phyloP scores from a whole-genome alignment of 345 rosid genomes.

The Salix udensis region DNA sequence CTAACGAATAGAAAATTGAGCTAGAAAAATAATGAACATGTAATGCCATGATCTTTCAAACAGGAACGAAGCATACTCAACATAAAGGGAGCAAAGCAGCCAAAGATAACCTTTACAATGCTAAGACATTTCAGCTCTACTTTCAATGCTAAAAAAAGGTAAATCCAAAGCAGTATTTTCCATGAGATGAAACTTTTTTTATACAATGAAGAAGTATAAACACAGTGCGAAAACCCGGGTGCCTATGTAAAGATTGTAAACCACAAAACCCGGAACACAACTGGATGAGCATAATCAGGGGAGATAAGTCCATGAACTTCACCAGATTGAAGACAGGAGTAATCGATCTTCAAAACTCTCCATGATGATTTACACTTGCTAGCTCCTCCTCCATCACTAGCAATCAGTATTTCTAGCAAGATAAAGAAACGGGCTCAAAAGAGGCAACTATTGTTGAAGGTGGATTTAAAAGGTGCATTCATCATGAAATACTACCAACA shows the following conservation, averaged over 20 bases:
- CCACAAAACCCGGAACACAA: background rate
- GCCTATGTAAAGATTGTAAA: background rate
- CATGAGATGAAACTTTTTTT: background rate
- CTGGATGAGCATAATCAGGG: background rate
- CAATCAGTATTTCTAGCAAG: background rate
- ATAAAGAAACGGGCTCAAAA: background rate
- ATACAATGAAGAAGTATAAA: background rate
- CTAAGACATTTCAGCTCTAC: background rate
- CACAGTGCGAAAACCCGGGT: background rate
- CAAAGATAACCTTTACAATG: background rate
- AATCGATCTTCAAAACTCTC: background rate
- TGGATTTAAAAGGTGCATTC: background rate
- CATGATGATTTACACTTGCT: background rate
- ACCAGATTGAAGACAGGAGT: background rate
- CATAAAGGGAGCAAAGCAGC: background rate
- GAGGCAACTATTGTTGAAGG: background rate
- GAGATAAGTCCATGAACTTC: background rate
- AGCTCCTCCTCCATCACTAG: background rate
- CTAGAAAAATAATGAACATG: too few relatives aligned
- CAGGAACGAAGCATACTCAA: background rate
- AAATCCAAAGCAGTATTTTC: background rate
- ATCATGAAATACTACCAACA: background rate
- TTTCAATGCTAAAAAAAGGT: background rate
- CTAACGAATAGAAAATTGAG: too few relatives aligned
- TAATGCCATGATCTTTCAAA: background rate